Conservation (phyloP, 1,139 yeast species). For the Blastobotrys niveus region DNA sequence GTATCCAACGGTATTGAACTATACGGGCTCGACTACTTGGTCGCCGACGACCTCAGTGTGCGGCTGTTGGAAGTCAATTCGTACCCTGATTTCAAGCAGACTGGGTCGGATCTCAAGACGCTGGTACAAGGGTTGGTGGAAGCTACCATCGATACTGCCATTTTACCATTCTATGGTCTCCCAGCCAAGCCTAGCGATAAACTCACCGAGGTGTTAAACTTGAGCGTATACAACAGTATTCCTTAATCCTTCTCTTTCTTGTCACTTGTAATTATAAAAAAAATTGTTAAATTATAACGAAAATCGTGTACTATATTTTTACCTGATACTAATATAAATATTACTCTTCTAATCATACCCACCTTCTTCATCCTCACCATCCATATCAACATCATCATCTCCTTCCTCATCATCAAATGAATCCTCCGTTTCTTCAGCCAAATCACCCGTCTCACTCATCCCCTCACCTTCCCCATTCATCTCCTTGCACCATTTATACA, state of each 20-base stretch:
- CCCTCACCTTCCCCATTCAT: constrained; percentile 61
- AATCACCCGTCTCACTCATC: constrained; percentile 9
- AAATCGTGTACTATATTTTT: no score
- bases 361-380: neutral
- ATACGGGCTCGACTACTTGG: constrained; percentile 82
- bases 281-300: neutral
- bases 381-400: neutral
- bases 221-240: neutral
- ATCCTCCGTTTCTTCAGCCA: constrained; percentile 6
- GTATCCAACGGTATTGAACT: constrained; percentile 75
- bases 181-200: neutral
- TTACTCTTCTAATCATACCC: neutral
- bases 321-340: neutral
- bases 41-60: constrained; percentile 51
- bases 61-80: constrained; percentile 79
- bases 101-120: constrained; percentile 67
- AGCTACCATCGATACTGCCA: constrained; percentile 25
- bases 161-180: constrained; percentile 26
- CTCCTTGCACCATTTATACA: constrained; percentile 79
- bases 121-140: constrained; percentile 43
- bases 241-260: neutral
- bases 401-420: constrained; percentile 4
- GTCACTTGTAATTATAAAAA: neutral
- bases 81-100: constrained; percentile 94
- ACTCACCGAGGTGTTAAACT: constrained; percentile 10